Evolutionary conservation across 495 filamentous ascomycete genomes (phyloP), one percentile per base, ranked within the genome.

Genomic region (Clavariopsis aquatica): DNA sequence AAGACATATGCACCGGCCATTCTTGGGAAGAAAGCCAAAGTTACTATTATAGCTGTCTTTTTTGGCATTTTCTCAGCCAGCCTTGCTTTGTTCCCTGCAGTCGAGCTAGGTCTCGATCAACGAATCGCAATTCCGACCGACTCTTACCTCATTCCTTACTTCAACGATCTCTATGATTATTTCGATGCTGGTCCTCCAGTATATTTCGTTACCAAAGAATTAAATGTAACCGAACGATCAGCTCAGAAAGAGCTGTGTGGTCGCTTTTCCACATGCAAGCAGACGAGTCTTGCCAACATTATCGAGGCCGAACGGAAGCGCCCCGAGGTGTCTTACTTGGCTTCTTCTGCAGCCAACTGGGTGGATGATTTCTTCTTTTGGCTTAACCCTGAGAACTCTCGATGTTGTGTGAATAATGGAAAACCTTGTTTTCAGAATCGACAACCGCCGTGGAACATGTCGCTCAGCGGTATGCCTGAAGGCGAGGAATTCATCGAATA

Each of bases 301-400:
- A 79, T 98, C 7, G 94, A 98, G 70, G 88, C 90, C 73, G 94
- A 98, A 77, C 85, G 93, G 3, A 98, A 96, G 76, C 84, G 95
- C 17, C 81, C 92, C 0, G 82, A 93, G n/a, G 82, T 91, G 4
- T 96, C 92, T 2, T 97, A 95, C 75, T 89, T 98, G 63, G 80
- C 90, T n/a, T 87, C 91, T n/a, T 86, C 92, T 0, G 86, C 92
- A 5, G 94, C 94, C 20, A 96, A 90, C 73, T 98, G 94, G 94
- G 81, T 98, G 28, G 94, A 98, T 73, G 94, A 98, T 71, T 96
- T 90, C 75, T 90, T 98, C 76, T 85, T 89, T 64, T 98, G 95
- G 95, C 80, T 98, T 15, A 94, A 97, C 68, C 95, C 95, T 0
- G 79, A 81, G 15, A 87, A 92, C 57, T 86, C 90, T 51, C 79